Percentiles rank a stretch among this genome's conserved stretches.
Conservation (phyloP, 495 filamentous ascomycete species). For the Podospora australis region DNA sequence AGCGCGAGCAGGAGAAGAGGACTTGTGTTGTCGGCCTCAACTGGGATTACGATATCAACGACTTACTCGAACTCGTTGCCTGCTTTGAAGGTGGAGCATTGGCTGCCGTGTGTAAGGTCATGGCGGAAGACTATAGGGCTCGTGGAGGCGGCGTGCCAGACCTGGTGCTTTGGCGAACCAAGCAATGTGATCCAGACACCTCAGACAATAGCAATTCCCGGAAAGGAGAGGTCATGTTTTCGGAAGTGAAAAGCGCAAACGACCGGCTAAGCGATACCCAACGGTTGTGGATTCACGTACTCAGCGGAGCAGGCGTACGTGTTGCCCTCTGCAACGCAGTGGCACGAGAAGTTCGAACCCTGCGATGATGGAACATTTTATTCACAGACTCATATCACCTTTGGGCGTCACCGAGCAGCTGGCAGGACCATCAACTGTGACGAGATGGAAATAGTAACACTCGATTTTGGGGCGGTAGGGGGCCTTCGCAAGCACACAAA, state of each 20-base stretch:
- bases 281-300: constrained; percentile 91
- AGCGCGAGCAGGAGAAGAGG: constrained; percentile 54
- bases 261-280: constrained; percentile 96
- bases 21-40: constrained; percentile 86
- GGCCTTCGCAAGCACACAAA: no score
- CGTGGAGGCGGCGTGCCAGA: constrained; percentile 87
- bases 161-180: constrained; percentile 73
- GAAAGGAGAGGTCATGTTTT: constrained; percentile 65
- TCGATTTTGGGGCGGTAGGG: background rate
- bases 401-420: background rate
- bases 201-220: background rate
- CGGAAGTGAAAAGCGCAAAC: constrained; percentile 91
- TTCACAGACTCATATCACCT: background rate
- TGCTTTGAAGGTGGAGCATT: constrained; percentile 78
- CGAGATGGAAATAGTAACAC: constrained; percentile 12
- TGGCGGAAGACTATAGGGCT: constrained; percentile 89
- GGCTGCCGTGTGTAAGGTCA: constrained; percentile 78
- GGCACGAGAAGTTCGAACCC: constrained; percentile 56
- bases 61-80: constrained; percentile 71
- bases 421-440: background rate
- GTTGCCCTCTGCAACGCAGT: constrained; percentile 88
- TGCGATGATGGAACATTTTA: constrained; percentile 19
- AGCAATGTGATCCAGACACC: constrained; percentile 23
- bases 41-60: constrained; percentile 79
- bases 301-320: constrained; percentile 71